phyloP scores from a whole-genome alignment of 768 basidiomycete genomes.

The Amanita exitialis region DNA sequence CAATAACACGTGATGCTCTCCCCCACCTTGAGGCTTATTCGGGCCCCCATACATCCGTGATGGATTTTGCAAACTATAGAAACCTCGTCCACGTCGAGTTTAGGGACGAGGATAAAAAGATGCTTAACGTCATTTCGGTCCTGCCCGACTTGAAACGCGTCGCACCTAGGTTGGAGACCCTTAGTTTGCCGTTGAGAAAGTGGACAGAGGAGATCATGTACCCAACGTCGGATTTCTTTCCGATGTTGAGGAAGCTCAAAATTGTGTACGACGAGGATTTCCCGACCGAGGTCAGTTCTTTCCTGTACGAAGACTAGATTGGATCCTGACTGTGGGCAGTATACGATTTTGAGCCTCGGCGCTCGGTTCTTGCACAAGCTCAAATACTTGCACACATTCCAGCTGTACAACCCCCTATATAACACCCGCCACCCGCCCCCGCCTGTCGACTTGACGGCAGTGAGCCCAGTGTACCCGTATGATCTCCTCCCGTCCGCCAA shows the following conservation, averaged over 20 bases:
- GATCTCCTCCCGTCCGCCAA: too few species aligned
- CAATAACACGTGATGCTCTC: conserved; percentile 8
- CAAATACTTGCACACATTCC: conserved; percentile 25
- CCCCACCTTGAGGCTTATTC: conserved; percentile 10
- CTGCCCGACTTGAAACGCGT: conserved; percentile 18
- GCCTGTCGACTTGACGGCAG: neutral
- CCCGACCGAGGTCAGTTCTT: conserved; percentile 29
- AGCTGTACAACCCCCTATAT: conserved; percentile 20
- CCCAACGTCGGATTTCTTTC: conserved; percentile 28
- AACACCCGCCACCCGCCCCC: neutral
- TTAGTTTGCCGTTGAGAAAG: conserved; percentile 24
- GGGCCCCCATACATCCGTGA: conserved; percentile 10
- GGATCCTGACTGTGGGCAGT: conserved; percentile 12
- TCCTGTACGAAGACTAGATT: neutral
- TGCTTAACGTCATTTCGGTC: conserved; percentile 9
- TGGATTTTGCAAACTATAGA: conserved; percentile 7
- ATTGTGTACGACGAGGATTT: conserved; percentile 26
- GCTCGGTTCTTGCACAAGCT: conserved; percentile 29
- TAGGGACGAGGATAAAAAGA: conserved; percentile 12
- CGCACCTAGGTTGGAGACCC: conserved; percentile 9
- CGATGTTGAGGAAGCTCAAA: conserved; percentile 24
- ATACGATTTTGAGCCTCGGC: conserved; percentile 31
- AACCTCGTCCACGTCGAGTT: conserved; percentile 13
- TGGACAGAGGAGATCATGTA: conserved; percentile 40
- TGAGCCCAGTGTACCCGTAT: too few species aligned